Base-by-base conservation (phyloP, 106 monocot species). In the Phalaenopsis equestris region DNA sequence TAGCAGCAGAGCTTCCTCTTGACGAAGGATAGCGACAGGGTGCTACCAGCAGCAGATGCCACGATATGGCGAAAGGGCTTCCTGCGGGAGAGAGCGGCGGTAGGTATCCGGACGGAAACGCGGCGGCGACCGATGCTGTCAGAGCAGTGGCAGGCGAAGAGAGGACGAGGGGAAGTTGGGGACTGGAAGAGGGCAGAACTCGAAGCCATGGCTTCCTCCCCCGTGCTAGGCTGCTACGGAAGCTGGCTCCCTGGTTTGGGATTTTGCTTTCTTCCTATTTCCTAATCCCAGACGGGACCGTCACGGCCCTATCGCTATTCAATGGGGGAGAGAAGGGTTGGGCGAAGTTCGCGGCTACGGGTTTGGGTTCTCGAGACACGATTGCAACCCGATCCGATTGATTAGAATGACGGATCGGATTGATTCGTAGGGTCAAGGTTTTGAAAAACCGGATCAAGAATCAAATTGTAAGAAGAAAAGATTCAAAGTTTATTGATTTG, bases 121-220 rank as follows among this genome's bases (percentile, higher is more conserved):
- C 24, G 76, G 24, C 76, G 76, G 49, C 48, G 76, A 21, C 24
- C 41, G 24, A 30, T 0, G 14, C 24, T 15, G 3, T 43, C 47
- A 42, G 30, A 23, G 47, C 76, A 49, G 12, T 76, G 49, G 18
- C 49, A 24, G 11, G 76, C 47, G 46, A 76, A 24, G 49, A 76
- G 49, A 76, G 76, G 76, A 1, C 18, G 48, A 12, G 49, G 49
- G 24, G 76, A 76, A 24, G 23, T 76, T 52, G 76, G 21, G 49
- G 49, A 11, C 14, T 76, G 49, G 49, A 24, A n/a, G 49, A 76
- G 49, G 49, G 49, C 30, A 14, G 76, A n/a, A n/a, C 48, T 16
- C 42, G 76, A 76, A 24, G 76, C 76, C 76, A 76, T 76, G 49
- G 0, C 76, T 42, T 76, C 49, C 49, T 49, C 18, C 76, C 76